Base-by-base conservation (phyloP, 2,329 filamentous ascomycete species). In the Pseudopithomyces maydicus region DNA sequence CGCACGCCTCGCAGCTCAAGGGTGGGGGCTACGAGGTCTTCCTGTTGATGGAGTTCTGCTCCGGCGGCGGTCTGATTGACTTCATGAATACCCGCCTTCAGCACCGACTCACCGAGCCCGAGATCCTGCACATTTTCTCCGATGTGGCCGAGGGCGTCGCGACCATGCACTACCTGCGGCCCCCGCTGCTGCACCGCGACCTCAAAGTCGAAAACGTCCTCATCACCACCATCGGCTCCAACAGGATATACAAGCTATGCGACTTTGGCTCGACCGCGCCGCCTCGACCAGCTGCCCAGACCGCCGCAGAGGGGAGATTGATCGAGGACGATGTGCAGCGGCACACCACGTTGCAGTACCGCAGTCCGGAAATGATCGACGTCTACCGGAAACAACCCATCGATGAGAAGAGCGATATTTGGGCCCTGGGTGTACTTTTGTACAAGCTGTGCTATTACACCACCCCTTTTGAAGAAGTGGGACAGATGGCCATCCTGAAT, bases 361-460 rank as follows among this genome's bases (percentile, higher is more conserved):
- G 95, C 64, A 98, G 94, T 74, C 95, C 95, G 6, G 95, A 99
- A 78, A 99, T 99, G 95, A 89, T 99, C 58, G 95, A 99, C 71
- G 95, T 99, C 22, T 99, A 97, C 78, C 85, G 93, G 61, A 97
- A 96, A 77, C 91, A 93, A 68, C 92, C 95, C 0, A 97, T 99
- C 72, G 92, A 99, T 72, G 95, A 99, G 79, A 99, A 99, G 80
- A 96, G 93, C 47, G 95, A 99, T 76, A 97, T 99, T 29, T 99
- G 93, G 95, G 95, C 95, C 1, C 79, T 99, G 59, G 95, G 95
- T 5, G 95, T 99, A 41, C 80, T 99, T 56, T 79, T 99, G 53
- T 99, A 99, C 82, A 99, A 99, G 81, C 83, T 99, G 59, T 99
- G 95, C 81, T 99, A 98, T 78, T 99, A 99, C 78, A 99, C 95